Conservation (phyloP, 768 basidiomycete species). For the Amanita jacksonii region DNA sequence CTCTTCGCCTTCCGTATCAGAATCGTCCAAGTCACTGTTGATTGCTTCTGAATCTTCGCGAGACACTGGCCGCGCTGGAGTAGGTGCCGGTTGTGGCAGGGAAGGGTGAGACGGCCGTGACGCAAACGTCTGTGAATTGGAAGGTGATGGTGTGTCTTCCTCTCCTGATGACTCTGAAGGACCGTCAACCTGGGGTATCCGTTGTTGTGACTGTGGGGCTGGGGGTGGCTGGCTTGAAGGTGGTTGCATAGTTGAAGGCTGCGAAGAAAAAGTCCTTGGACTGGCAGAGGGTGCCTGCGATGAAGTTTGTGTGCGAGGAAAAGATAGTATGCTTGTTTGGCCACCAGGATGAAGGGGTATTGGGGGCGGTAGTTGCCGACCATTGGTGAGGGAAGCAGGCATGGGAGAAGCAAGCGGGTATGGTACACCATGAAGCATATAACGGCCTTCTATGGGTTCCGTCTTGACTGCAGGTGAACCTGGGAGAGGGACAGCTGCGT, state of each 20-base stretch:
- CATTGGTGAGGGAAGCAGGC: conserved; percentile 52
- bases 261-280: conserved; percentile 16
- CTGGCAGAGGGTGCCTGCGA: conserved; percentile 5
- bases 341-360: conserved; percentile 43
- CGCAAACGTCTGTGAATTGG: conserved; percentile 40
- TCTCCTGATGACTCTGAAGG: conserved; percentile 62
- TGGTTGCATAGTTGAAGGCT: conserved; percentile 2
- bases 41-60: conserved; percentile 72
- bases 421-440: conserved; percentile 41
- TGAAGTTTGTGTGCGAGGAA: conserved; percentile 24
- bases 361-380: conserved; percentile 31
- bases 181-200: conserved; percentile 77
- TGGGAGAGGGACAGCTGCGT: conserved; percentile 33
- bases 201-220: conserved; percentile 13
- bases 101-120: conserved; percentile 69
- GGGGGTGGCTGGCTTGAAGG: conserved; percentile 11
- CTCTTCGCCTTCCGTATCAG: conserved; percentile 79
- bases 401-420: conserved; percentile 57
- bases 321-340: conserved; percentile 50
- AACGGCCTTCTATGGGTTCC: conserved; percentile 64
- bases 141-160: conserved; percentile 55
- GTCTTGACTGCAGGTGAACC: conserved; percentile 51
- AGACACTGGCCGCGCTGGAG: conserved; percentile 21
- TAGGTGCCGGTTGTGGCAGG: conserved; percentile 47
- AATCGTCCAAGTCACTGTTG: conserved; percentile 94